Conservation (phyloP, 441 rosid species). For the Kokia cookei region DNA sequence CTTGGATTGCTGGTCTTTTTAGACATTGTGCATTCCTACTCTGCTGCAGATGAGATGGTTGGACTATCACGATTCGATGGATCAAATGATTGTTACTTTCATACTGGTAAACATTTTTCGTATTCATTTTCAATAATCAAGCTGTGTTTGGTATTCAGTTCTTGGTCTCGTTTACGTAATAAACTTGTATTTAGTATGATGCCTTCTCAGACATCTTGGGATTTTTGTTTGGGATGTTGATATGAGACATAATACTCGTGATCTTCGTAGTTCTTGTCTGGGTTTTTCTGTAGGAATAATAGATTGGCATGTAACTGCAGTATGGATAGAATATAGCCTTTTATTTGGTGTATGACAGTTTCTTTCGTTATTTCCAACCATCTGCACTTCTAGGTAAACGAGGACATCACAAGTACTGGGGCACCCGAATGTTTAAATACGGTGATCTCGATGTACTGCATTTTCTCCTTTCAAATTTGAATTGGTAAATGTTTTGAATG, state of each 20-base stretch:
- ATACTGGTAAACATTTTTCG: constrained; percentile 48
- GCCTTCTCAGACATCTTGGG: not conserved
- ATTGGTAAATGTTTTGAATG: constrained; percentile 60
- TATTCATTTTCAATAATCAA: not conserved
- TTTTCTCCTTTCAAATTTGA: constrained; percentile 84
- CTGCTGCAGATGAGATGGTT: constrained; percentile 97
- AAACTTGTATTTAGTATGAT: not conserved
- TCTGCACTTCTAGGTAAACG: constrained; percentile 61
- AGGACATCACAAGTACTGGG: constrained; percentile 96
- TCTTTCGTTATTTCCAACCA: constrained; percentile 1
- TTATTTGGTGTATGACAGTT: not conserved
- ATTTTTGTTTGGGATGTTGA: not conserved
- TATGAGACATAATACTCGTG: not conserved
- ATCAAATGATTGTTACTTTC: constrained; percentile 95
- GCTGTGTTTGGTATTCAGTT: not conserved
- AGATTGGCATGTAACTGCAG: not conserved
- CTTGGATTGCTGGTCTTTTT: constrained; percentile 78
- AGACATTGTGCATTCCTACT: constrained; percentile 93
- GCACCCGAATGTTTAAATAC: constrained; percentile 96
- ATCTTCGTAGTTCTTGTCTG: not conserved
- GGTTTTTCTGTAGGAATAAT: not conserved
- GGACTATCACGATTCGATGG: constrained; percentile 93
- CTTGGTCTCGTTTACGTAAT: not conserved
- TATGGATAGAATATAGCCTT: not conserved
- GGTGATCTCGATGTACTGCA: constrained; percentile 89